Base-by-base conservation (phyloP, 2,329 filamentous ascomycete genomes). In the Neoscytalidium dimidiatum region DNA sequence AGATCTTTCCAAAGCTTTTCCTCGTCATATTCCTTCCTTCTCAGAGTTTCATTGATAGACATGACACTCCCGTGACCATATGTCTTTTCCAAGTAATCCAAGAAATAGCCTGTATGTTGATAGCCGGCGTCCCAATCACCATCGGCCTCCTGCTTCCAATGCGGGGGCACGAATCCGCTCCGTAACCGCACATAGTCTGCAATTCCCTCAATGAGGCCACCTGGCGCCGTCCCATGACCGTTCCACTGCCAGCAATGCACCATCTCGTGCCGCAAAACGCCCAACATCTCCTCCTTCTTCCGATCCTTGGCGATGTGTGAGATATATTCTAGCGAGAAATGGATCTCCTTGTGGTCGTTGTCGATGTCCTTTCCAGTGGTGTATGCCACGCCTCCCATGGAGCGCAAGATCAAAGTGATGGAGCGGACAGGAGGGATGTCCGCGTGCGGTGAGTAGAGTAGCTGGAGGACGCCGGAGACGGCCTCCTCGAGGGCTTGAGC, bases 221-320 rank as follows among this genome's bases (percentile, higher is more conserved):
- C 89, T 2, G 80, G 77, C 48, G 87, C 80, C 4, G 78, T 79
- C 0, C 80, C 82, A 9, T 77, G 80, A 1, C 83, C 90, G 70
- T 92, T 89, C 78, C 92, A 90, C 77, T 98, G 94, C 79, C 91
- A 96, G 79, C 93, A 97, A 80, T 98, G 95, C 14, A 98, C 94
- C 67, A 97, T 89, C 79, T 98, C 94, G 75, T 98, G 94, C 1
- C 91, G 90, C 21, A 98, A 77, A 0, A 98, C 93, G 44, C 95
- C 95, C 19, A 86, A 80, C 66, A 97, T 87, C 79, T 98, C 92
- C 43, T 83, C 77, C 67, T 72, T 77, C 41, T 67, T 70, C 14
- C 76, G 69, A 4, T 69, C 67, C 21, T 74, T 71, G 0, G 83
- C 65, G 0, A 81, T 72, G 13, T 68, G 57, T 2, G 75, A 72